Percentiles rank a stretch among this genome's conserved stretches.
Conservation (phyloP, 1,284 basidiomycete genomes). For the Abortiporus biennis region DNA sequence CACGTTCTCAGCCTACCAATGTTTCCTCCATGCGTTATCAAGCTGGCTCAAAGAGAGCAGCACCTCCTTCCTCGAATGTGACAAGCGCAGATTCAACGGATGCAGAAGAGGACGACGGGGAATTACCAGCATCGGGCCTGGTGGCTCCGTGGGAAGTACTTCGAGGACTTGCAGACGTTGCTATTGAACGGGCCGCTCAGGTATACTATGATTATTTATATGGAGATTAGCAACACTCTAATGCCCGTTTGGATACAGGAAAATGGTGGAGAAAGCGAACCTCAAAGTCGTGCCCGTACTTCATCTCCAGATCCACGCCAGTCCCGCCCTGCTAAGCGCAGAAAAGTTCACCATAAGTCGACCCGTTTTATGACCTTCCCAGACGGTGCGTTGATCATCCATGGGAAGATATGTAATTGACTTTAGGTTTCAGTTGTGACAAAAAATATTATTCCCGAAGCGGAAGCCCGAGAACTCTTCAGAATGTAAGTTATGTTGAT, state of each 20-base stretch:
- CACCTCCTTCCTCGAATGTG: slow-evolving; percentile 53
- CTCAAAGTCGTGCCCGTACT: slow-evolving; percentile 67
- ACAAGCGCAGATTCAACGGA: slow-evolving; percentile 76
- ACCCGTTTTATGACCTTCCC: slow-evolving; percentile 52
- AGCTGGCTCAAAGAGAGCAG: slow-evolving; percentile 50
- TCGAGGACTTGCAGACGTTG: slow-evolving; percentile 73
- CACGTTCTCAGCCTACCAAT: slow-evolving; percentile 40
- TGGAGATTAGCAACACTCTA: neutral
- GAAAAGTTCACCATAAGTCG: slow-evolving; percentile 57
- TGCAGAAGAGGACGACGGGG: slow-evolving; percentile 65
- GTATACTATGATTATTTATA: slow-evolving; percentile 28
- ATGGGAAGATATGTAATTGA: slow-evolving; percentile 12
- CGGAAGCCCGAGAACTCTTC: slow-evolving; percentile 80
- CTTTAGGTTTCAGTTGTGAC: slow-evolving; percentile 54
- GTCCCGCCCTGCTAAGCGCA: slow-evolving; percentile 59
- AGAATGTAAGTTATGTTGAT: slow-evolving; percentile 51
- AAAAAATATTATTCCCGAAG: slow-evolving; percentile 72
- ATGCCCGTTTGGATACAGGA: slow-evolving; percentile 33
- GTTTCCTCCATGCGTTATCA: slow-evolving; percentile 57
- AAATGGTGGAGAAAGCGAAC: slow-evolving; percentile 68
- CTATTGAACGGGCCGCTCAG: slow-evolving; percentile 69
- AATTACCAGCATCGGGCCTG: slow-evolving; percentile 73
- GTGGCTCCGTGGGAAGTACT: slow-evolving; percentile 82
- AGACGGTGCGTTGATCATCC: slow-evolving; percentile 45
- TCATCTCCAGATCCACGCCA: slow-evolving; percentile 59